Base-by-base conservation (phyloP, 257 asterid species). In the Lycium barbarum region DNA sequence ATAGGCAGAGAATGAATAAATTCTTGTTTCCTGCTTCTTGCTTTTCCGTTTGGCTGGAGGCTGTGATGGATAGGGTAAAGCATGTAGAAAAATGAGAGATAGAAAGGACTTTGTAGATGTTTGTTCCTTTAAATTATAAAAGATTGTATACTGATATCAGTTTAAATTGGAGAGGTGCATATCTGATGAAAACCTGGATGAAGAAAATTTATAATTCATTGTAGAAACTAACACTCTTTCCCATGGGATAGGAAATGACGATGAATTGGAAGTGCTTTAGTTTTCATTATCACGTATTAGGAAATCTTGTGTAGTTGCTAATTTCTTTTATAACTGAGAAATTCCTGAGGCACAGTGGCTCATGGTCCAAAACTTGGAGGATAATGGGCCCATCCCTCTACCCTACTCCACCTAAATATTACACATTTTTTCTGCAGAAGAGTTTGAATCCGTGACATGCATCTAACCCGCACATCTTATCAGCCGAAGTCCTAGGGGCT, bases 21-120 rank as follows among this genome's bases (percentile, higher is more conserved):
- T 45, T 72, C 38, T 45, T 72, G 78, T 26, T 36, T 68, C 38
- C 43, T 72, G 78, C 53, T 36, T 68, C 78, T 68, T 68, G 18
- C 80, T 72, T 67, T 67, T 72, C 18, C n/a, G 10, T 72, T 43
- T 72, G 9, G 80, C 18, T 70, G 79, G 57, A 43, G 36, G 80
- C 38, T 45, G 38, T 72, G 9, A 72, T 45, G 4, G 58, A 68
- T 70, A 40, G 79, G 33, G 55, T 70, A 70, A 38, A 70, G 54
- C 79, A 70, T 40, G 54, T 70, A 70, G 58, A 72, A 45, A 72
- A 72, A 72, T 45, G 38, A n/a, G 80, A 45, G 36, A 72, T 43
- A 18, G 18, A 18, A 36, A 40, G 49, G 58, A 5, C 80, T 45
- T 72, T n/a, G 80, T 40, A 72, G 38, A 9, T 72, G 38, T 72